These are phyloP conservation scores for Forsythia viridissima DNA, from an alignment of 257 asterid species.

Conservation along the genomic window DNA sequence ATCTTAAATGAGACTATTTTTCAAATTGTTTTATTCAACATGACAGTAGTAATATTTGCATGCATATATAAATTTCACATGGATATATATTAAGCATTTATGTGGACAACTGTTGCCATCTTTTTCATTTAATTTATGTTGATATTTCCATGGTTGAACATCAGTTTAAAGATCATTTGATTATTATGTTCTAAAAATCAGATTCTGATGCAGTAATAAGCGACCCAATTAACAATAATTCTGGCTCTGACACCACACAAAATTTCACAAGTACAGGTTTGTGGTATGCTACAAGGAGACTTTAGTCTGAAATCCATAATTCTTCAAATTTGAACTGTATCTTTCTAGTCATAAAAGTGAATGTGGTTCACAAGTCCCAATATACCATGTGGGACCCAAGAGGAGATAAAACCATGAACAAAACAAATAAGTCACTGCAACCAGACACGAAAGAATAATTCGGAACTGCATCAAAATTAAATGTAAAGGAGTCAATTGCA, in stretches of 20 bases:
- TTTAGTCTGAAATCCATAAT: not conserved
- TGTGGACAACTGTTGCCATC: not conserved
- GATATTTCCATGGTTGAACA: not conserved
- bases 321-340: not conserved
- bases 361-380: not conserved
- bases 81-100: not conserved
- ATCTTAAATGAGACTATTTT: too few relatives aligned
- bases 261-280: not conserved
- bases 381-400: not conserved
- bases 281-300: not conserved
- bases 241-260: not conserved
- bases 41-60: not conserved
- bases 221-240: not conserved
- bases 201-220: not conserved
- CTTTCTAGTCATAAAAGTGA: not conserved
- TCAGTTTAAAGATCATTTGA: not conserved
- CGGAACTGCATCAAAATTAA: not conserved
- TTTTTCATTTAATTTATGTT: not conserved
- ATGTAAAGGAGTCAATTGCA: slow-evolving; percentile 16
- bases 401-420: not conserved
- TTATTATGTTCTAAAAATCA: not conserved
- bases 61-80: not conserved
- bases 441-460: not conserved
- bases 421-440: slow-evolving; percentile 1
- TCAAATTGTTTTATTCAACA: too few relatives aligned